Conservation (phyloP, 768 basidiomycete genomes). For the Auriscalpium vulgare region DNA sequence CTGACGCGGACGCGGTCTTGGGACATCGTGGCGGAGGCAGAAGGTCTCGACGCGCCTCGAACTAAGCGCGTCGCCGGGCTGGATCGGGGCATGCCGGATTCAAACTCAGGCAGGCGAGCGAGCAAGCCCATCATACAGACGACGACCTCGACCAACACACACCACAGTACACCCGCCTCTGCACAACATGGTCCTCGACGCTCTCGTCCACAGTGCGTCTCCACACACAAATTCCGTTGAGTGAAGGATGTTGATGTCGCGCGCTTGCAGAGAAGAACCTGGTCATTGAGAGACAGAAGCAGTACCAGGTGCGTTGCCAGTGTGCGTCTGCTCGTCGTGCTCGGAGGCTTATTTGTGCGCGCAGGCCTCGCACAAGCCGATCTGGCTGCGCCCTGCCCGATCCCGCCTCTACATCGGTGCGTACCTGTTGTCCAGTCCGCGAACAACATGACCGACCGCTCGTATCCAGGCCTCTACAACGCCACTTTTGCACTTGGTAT, state of each 20-base stretch:
- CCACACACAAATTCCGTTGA: neutral
- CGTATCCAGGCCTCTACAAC: constrained; percentile 43
- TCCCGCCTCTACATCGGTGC: constrained; percentile 59
- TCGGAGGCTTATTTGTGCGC: neutral
- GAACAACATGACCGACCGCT: neutral
- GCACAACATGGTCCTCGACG: constrained; percentile 41
- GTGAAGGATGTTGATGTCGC: neutral
- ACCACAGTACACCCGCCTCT: constrained; percentile 6
- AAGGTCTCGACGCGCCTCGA: constrained; percentile 31
- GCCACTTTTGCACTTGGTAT: constrained; percentile 47
- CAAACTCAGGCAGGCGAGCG: constrained; percentile 23
- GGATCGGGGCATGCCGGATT: constrained; percentile 24
- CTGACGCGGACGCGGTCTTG: constrained; percentile 73
- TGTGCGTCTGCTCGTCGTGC: neutral
- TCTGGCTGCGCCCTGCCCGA: constrained; percentile 56
- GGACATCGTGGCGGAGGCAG: constrained; percentile 34
- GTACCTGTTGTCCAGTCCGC: constrained; percentile 13
- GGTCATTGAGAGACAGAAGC: constrained; percentile 57
- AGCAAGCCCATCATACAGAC: neutral
- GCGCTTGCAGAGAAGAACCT: constrained; percentile 49
- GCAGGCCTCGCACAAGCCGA: constrained; percentile 36
- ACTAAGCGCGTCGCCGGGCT: constrained; percentile 20
- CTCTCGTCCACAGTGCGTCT: constrained; percentile 58
- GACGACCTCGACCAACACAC: neutral
- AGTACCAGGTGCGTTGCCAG: constrained; percentile 47